Conservation (phyloP, 208 protist genomes). For the Phytomonas sp. region DNA sequence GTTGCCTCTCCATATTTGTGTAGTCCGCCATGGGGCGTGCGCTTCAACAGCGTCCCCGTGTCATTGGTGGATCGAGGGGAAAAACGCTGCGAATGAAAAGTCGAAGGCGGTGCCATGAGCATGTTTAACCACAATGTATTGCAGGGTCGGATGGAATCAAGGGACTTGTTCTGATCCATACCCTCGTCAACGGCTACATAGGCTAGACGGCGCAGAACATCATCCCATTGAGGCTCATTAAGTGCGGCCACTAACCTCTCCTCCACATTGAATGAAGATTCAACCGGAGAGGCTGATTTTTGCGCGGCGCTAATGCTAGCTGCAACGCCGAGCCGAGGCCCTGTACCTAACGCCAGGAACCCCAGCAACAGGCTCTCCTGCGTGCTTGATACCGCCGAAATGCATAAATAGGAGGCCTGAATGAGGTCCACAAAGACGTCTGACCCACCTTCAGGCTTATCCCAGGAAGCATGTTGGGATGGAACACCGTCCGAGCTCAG, state of each 20-base stretch:
- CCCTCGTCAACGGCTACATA: background rate
- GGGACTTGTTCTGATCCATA: background rate
- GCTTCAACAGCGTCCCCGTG: background rate
- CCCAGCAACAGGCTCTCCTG: conserved; percentile 26
- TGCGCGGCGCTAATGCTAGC: conserved; percentile 12
- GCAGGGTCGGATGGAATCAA: conserved; percentile 19
- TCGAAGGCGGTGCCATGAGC: conserved; percentile 32
- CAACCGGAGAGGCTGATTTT: background rate
- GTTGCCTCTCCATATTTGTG: background rate
- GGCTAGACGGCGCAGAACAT: background rate
- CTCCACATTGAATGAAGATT: background rate
- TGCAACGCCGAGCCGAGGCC: background rate
- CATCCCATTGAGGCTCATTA: background rate
- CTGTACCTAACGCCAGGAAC: conserved; percentile 41
- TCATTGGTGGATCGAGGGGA: background rate
- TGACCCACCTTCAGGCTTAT: conserved; percentile 14
- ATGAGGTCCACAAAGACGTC: conserved; percentile 44
- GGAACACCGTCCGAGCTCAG: conserved; percentile 30
- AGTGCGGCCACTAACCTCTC: background rate
- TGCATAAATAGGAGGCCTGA: conserved; percentile 48
- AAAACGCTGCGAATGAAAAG: conserved; percentile 7
- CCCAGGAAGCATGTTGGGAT: conserved; percentile 22
- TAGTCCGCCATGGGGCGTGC: background rate
- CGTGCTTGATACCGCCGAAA: conserved; percentile 49
- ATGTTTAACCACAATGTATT: conserved; percentile 75